Evolutionary conservation across 306 rosid species (phyloP), one percentile per base, ranked within the genome.

Genomic region (Trifolium repens): DNA sequence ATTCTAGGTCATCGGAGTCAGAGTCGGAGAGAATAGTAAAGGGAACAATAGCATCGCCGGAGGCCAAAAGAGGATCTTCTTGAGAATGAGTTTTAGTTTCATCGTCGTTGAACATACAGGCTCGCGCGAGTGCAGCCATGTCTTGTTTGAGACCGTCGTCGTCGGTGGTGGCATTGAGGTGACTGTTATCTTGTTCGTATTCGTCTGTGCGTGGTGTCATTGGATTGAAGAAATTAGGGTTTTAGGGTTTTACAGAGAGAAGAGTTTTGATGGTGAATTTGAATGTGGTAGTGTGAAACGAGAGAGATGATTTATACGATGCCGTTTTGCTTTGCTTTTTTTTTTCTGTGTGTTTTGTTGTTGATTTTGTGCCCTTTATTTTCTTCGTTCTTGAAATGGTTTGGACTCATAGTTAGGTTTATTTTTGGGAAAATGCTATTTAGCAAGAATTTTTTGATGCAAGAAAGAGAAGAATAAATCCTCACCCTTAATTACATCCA

Each of bases 81-180:
- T 30, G 32, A 16, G 9, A 2, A n/a, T n/a, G n/a, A n/a, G n/a
- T n/a, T 5, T 7, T 49, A 67, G 3, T 12, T 11, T 60, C 79
- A 7, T 55, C 81, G 43, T 80, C 85, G 62, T 72, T 47, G 76
- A 79, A 70, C 78, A n/a, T 82, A 72, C 94, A 91, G 39, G 96
- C 97, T 67, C 88, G 84, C 5, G 87, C 54, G 15, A 93, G 85
- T 13, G 91, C 86, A 32, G 90, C 92, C 83, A 93, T 70, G 82
- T 93, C 98, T 66, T 88, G 87, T 43, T 88, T 78, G 61, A 88
- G 74, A 9, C 13, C 78, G 35, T 47, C 71, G 7, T 81, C 90
- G 30, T 87, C 88, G 22, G 71, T 89, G 80, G 67, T 14, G 75
- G 65, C 55, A 26, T 79, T 76, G 24, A 80, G 69, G 34, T 69